Evolutionary conservation across 2,329 filamentous ascomycete genomes (phyloP), one percentile per base, ranked within the genome.

Genomic region (Xylariaceae sp.): DNA sequence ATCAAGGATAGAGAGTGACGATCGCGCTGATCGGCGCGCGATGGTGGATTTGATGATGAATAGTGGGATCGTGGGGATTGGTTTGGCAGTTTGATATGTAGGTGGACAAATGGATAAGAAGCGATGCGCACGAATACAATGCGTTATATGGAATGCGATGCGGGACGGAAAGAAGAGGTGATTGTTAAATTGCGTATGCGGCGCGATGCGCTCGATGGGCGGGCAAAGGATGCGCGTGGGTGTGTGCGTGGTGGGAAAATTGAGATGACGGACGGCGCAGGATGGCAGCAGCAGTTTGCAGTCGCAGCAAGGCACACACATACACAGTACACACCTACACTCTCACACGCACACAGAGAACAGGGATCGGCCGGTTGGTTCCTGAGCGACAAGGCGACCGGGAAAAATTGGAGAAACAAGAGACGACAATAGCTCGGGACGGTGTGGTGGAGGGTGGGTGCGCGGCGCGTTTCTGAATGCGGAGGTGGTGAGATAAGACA

Each of bases 21-120:
- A 63, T 61, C 56, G 61, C 58, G 61, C 57, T 59, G 57, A 59
- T 61, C 55, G 51, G 48, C 49, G 46, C 37, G 54, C 38, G 40
- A 42, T 17, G 38, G 32, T n/a, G n/a, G n/a, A n/a, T n/a, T n/a
- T n/a, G 50, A 47, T 25, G 46, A 49, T 25, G 37, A 45, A 45
- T 51, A 49, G 56, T 53, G 49, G 52, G 42, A 40, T 44, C 40
- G 53, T 48, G 44, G 47, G 40, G 46, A 45, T 44, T n/a, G n/a
- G 20, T 37, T 22, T 5, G 19, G 33, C 10, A 12, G 19, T 14
- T 7, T 4, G 25, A 19, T 29, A 23, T n/a, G n/a, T 37, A 12
- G 5, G 43, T 23, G 22, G 39, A 22, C 20, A 34, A 29, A 21
- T 37, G 22, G 36, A 44, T 41, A 35, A 54, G 48, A 45, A 43